phyloP scores from a whole-genome alignment of 2,329 filamentous ascomycete species.

The Sporothrix luriei region DNA sequence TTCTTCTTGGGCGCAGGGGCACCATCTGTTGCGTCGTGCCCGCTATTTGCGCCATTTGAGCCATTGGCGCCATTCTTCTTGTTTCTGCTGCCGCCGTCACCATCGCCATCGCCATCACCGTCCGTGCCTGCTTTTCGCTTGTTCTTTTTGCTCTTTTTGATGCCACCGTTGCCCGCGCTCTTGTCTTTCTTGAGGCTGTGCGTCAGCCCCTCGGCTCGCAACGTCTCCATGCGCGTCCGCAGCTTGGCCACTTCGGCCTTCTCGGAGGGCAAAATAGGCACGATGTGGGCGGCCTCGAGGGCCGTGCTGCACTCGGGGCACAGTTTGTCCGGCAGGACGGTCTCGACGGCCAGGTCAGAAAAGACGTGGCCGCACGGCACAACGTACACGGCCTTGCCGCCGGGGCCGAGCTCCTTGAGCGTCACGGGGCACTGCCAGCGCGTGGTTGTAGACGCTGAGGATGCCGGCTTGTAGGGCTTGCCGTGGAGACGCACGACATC shows the following conservation, averaged over 20 bases:
- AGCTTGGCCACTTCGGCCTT: slow-evolving; percentile 71
- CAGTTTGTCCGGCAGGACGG: slow-evolving; percentile 62
- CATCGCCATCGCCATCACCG: not conserved
- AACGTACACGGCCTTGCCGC: slow-evolving; percentile 79
- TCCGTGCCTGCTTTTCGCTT: slow-evolving; percentile 50
- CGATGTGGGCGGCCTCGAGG: slow-evolving; percentile 73
- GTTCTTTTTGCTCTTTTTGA: slow-evolving; percentile 67
- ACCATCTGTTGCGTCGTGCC: slow-evolving; percentile 37
- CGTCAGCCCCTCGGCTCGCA: slow-evolving; percentile 72
- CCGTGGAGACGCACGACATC: slow-evolving; percentile 89
- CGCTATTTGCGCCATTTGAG: not conserved
- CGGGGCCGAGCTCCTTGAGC: slow-evolving; percentile 78
- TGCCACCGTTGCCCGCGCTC: slow-evolving; percentile 53
- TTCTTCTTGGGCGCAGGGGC: slow-evolving; percentile 22
- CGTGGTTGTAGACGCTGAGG: not conserved
- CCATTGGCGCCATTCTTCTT: slow-evolving; percentile 37
- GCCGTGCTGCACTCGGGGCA: slow-evolving; percentile 74
- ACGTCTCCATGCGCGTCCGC: slow-evolving; percentile 64
- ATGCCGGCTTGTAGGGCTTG: slow-evolving; percentile 46
- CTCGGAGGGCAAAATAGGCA: slow-evolving; percentile 76
- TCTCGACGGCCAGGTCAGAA: slow-evolving; percentile 79
- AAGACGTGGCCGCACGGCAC: slow-evolving; percentile 97
- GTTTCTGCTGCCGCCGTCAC: slow-evolving; percentile 38
- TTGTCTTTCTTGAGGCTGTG: slow-evolving; percentile 84
- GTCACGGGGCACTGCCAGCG: slow-evolving; percentile 82